Evolutionary conservation across 768 basidiomycete genomes (phyloP), one percentile per base, ranked within the genome.

Genomic region (Chlorophyllum brunneum): DNA sequence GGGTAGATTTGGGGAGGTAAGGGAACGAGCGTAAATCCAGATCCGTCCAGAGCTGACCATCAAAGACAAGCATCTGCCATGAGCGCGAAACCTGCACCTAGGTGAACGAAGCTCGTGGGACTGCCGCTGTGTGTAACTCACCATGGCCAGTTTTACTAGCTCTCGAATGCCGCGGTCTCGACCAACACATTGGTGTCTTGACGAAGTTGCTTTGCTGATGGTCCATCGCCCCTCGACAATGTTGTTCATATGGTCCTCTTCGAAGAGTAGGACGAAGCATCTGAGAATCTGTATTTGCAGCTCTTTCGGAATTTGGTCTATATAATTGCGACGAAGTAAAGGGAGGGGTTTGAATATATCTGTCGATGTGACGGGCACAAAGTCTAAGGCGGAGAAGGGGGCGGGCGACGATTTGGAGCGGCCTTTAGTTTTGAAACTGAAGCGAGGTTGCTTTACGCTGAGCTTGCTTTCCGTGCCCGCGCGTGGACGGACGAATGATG

Each of bases 1-100:
- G 62, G 44, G 83, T 67, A 20, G 68, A 63, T 40, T 72, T 60
- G 10, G 85, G 75, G 5, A 85, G 63, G 31, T 73, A 70, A 11
- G 87, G 81, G 63, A 89, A 87, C 1, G 82, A 67, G 16, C 65
- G 75, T 29, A 92, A 71, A 62, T 88, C 77, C 29, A 90, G 71
- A 51, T 77, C 63, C 38, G 68, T 61, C 93, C 93, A 95, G n/a
- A 95, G 75, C 61, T 92, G 88, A 11, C 92, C 92, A 64, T 95
- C 93, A 59, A 85, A 82, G 22, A 85, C 82, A 33, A 94, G 78
- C 2, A 70, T 64, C 47, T 79, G 82, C 92, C 92, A 95, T 8
- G 73, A 61, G 63, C 80, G 86, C 24, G 86, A 93, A 9, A 92
- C 86, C 88, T 92, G 50, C 33, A 39, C 56, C 27, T 39, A 37